Percentiles rank a stretch among this genome's conserved stretches.
phyloP scores from a whole-genome alignment of 768 basidiomycete genomes.

The Lactifluus pinguis region DNA sequence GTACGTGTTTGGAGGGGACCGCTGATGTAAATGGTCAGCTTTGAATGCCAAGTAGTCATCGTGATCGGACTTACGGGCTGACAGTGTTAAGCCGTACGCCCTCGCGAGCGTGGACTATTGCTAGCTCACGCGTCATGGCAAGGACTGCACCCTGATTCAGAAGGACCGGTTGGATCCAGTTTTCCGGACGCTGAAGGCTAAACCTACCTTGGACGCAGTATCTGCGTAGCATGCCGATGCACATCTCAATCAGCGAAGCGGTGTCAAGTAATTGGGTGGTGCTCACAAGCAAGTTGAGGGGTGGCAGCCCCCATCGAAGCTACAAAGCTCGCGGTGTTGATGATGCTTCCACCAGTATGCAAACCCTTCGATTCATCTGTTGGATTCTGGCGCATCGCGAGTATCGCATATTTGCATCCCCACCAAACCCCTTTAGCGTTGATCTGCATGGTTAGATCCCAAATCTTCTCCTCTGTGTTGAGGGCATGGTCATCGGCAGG shows the following conservation, averaged over 20 bases:
- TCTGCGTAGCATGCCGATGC: constrained; percentile 38
- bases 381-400: constrained; percentile 92
- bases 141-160: constrained; percentile 78
- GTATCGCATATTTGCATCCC: constrained; percentile 96
- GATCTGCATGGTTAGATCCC: constrained; percentile 89
- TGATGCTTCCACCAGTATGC: constrained; percentile 80
- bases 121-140: constrained; percentile 95
- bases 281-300: constrained; percentile 93
- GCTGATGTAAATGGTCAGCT: constrained; percentile 32
- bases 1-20: constrained; percentile 92
- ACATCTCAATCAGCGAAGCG: not conserved
- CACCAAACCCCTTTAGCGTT: constrained; percentile 99
- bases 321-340: constrained; percentile 97
- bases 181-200: not conserved
- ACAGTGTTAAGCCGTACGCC: constrained; percentile 94
- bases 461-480: constrained; percentile 94
- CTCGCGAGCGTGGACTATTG: constrained; percentile 96
- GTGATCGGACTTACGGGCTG: constrained; percentile 68
- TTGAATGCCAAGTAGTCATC: not conserved
- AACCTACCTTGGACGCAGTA: constrained; percentile 80
- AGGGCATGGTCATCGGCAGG: constrained; percentile 89
- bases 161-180: constrained; percentile 5
- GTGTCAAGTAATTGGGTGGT: not conserved
- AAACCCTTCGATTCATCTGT: constrained; percentile 75
- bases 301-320: constrained; percentile 94